Percentiles rank a stretch among this genome's conserved stretches.
Evolutionary conservation across 306 rosid species (phyloP).

Genomic region (Macrotyloma uniflorum): DNA sequence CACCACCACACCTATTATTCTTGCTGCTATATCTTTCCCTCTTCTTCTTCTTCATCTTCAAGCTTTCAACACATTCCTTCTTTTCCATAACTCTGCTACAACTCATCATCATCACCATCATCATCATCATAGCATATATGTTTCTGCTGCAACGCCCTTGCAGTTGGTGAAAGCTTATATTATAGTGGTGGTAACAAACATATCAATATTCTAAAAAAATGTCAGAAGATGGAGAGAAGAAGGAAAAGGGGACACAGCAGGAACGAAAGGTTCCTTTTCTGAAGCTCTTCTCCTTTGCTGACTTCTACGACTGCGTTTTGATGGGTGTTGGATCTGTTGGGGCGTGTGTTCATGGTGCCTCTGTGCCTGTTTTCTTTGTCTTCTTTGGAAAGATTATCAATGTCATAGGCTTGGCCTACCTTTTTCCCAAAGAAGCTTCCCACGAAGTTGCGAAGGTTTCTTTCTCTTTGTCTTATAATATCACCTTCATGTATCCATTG

Average conservation of each 20-base stretch:
- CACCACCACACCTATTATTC: not conserved
- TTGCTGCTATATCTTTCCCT: not conserved
- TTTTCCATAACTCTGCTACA: not conserved
- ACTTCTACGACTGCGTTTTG: conserved; percentile 64
- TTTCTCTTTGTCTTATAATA: not conserved
- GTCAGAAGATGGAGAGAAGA: conserved; percentile 19
- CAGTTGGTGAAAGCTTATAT: conserved; percentile 5
- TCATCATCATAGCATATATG: not conserved
- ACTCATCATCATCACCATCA: not conserved
- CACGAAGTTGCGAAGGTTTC: conserved; percentile 84
- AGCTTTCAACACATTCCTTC: not conserved
- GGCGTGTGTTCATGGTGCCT: conserved; percentile 85
- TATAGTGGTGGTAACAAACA: not conserved
- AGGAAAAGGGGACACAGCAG: conserved; percentile 4
- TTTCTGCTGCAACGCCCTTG: not conserved
- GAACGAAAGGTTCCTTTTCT: conserved; percentile 55
- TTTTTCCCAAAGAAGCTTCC: conserved; percentile 82
- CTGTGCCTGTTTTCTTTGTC: conserved; percentile 87
- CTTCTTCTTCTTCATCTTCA: conserved; percentile 5
- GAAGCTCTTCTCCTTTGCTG: conserved; percentile 77
- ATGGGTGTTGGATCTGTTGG: conserved; percentile 77
- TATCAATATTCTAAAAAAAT: too few relatives aligned
- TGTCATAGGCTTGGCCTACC: conserved; percentile 78
- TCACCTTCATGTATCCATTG: not conserved
- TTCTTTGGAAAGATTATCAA: conserved; percentile 85